Base-by-base conservation (phyloP, 306 rosid species). In the Argentina anserina region DNA sequence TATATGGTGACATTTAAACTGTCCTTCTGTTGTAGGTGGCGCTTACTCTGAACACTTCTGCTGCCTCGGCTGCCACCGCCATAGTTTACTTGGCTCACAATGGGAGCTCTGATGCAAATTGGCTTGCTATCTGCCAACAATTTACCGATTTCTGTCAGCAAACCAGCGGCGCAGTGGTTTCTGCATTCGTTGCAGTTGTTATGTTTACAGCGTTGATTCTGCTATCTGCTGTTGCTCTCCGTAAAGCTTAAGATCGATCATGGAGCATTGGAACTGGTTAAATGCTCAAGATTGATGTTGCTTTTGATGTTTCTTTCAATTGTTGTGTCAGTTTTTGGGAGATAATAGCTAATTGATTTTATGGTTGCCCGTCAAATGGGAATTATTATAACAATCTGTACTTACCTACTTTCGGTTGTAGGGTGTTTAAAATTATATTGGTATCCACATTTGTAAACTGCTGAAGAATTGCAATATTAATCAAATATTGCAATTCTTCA, bases 41-140 rank as follows among this genome's bases (percentile, higher is more conserved):
- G 64, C 86, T 84, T 6, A 74, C 89, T 61, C 70, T 90, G 15
- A 79, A 84, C n/a, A 70, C 86, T 23, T 74, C 92, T 0, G 36
- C 78, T 70, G 85, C 74, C 43, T 82, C 96, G 7, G 79, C 92
- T 3, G 90, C 88, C 0, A 78, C 96, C 1, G 73, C 89, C 40
- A 80, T 87, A 74, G 92, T 84, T 23, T 87, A 87, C 83, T 75
- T 90, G 76, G 92, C 90, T 60, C 90, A 87, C 70, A 87, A 90
- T 61, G 92, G 96, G 0, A 78, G 83, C 29, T 76, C 85, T 0
- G 81, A 80, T 53, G 73, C 96, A 21, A 87, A 86, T 21, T 87
- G 92, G 96, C 23, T 90, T 7, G 92, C 96, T 4, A 78, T 90
- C 5, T 87, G 96, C 77, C 75, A 81, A 21, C 90, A 87, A 49